Evolutionary conservation across 805 yeast genomes (phyloP).

Genomic region (Zygosaccharomyces bisporus): DNA sequence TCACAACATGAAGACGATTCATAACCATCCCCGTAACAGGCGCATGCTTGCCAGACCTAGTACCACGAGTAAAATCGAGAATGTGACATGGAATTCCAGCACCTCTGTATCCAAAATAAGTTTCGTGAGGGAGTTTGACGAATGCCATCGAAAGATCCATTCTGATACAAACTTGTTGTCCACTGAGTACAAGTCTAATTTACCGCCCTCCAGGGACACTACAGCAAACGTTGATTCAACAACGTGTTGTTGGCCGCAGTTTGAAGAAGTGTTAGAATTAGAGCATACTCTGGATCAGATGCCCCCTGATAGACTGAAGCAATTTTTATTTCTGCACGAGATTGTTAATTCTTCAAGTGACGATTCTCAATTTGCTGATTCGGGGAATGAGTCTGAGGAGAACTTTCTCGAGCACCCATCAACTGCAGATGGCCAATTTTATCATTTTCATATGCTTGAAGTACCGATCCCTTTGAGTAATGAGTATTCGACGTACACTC

Average conservation of each 20-base stretch:
- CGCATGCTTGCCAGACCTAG: not conserved
- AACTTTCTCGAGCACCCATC: slow-evolving; percentile 3
- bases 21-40: not conserved
- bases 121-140: not conserved
- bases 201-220: not conserved
- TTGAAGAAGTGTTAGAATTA: slow-evolving; percentile 10
- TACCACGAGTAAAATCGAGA: not conserved
- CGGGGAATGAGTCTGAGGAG: slow-evolving; percentile 5
- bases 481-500: not conserved
- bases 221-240: not conserved
- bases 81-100: not conserved
- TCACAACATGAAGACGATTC: not conserved
- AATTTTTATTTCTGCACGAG: slow-evolving; percentile 13
- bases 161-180: not conserved
- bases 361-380: slow-evolving; percentile 11
- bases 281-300: slow-evolving; percentile 8
- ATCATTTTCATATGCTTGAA: slow-evolving; percentile 11
- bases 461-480: slow-evolving; percentile 9
- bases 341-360: slow-evolving; percentile 15
- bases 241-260: slow-evolving; percentile 3
- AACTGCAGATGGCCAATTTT: not conserved
- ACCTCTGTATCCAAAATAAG: not conserved
- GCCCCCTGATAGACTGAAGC: slow-evolving; percentile 10
- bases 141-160: not conserved
- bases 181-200: not conserved